Evolutionary conservation across 768 basidiomycete species (phyloP), one percentile per base, ranked within the genome.

Genomic region (Obba rivulosa): DNA sequence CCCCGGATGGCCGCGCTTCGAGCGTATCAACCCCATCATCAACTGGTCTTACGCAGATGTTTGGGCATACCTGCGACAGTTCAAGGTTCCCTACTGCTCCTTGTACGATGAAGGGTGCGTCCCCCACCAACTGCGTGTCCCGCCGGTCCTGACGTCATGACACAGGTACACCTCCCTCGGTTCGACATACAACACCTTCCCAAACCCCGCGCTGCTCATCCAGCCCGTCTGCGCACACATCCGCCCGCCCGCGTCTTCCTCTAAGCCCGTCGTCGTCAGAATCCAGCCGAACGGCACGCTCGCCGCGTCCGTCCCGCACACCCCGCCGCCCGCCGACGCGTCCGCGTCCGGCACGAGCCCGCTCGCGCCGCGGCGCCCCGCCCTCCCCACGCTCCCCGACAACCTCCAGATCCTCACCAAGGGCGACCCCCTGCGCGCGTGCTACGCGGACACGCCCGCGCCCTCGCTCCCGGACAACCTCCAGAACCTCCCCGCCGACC

Each of bases 121-220:
- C 10, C 43, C 17, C 57, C 35, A 34, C 50, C 41, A 25, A 20
- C 23, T 16, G 35, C 18, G 31, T 41, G 18, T 40, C 43, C 3
- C 36, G 20, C 45, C 34, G 51, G 39, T 42, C 24, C 34, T 18
- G 21, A 8, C 31, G 28, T 39, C 8, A 20, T 45, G 16, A 4
- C 11, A 8, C 54, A 95, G 93, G n/a, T 99, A 95, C 66, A 99
- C 96, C 2, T 97, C 95, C 4, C 80, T 99, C 17, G 95, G 96
- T 16, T 96, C 94, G 10, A 92, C 87, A 8, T 90, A 81, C 68
- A 96, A 98, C 68, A 98, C 96, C 0, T 86, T 85, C 62, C 92
- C 84, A 0, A 98, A 98, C 59, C 94, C 95, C 2, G 83, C 89
- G 1, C 79, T 97, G 3, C 70, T 63, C 39, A 48, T 70, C 23